Evolutionary conservation across 768 basidiomycete species (phyloP), one percentile per base, ranked within the genome.

Genomic region (Suillus brevipes): DNA sequence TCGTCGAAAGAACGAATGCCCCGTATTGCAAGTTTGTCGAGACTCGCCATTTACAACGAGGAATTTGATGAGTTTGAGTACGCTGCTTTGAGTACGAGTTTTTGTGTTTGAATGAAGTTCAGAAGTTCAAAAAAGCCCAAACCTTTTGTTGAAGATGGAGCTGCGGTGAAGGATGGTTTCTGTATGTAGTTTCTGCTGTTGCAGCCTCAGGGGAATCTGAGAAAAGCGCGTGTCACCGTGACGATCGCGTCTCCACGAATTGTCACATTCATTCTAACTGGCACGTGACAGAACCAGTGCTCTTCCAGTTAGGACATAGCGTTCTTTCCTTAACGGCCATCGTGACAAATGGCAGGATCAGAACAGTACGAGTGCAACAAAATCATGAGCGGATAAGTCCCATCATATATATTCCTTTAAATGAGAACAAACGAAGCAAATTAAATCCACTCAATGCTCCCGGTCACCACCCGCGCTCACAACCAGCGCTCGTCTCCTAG

Each of bases 1-100:
- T 97, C 94, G 81, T 98, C 97, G 73, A 99, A 99, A 0, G 94
- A 94, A 5, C 96, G 90, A 68, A 97, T 98, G 23, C 92, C 92
- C 42, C 95, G 86, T 65, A 98, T 95, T 16, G 94, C 95, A 50
- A 98, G 89, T 78, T 96, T 97, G 84, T 95, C 90, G 55, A 98
- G 82, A 61, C 84, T 84, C 28, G 95, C 90, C 95, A 92, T 92
- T 60, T 65, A 47, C 9, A 28, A 63, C 14, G 60, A 63, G 36
- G 53, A 59, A 23, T 40, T 42, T 6, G 25, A 28, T 20, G 25
- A 59, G 25, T 28, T 1, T 20, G 31, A 31, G 31, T 31, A 31
- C 31, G 12, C 25, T 42, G 37, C 23, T 58, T 59, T 16, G 25
- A 20, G 25, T 42, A 6, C 5, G 12, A 6, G 10, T 6, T 40